These are phyloP conservation scores for Mucor circinelloides DNA, from an alignment of 371 early-diverging fungal species.

Conservation along the genomic window DNA sequence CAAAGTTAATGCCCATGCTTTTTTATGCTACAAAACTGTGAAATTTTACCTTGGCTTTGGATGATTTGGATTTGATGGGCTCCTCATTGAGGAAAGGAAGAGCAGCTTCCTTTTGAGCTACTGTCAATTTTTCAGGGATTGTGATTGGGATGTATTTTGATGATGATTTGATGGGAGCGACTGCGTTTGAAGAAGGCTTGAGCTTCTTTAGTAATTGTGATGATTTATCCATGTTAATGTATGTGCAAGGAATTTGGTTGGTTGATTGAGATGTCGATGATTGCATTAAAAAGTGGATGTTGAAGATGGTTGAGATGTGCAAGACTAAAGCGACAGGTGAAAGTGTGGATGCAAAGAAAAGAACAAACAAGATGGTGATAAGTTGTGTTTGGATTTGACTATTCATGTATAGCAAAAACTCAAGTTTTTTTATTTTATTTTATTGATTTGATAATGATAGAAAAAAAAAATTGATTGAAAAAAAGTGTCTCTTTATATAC, in stretches of 20 bases:
- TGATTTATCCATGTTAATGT: slow-evolving; percentile 1
- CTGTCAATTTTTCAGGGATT: slow-evolving; percentile 2
- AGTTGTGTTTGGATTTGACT: slow-evolving; percentile 13
- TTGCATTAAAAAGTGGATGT: slow-evolving; percentile 6
- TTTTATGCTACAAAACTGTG: background rate
- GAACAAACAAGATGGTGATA: slow-evolving; percentile 5
- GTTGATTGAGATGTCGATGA: slow-evolving; percentile 1
- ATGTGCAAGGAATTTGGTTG: slow-evolving; percentile 8
- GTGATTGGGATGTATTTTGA: slow-evolving; percentile 1
- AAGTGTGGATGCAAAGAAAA: slow-evolving; percentile 13
- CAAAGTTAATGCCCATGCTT: background rate
- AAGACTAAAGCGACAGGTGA: slow-evolving; percentile 6
- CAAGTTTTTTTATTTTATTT: background rate
- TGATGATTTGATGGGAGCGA: background rate
- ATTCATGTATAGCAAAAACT: slow-evolving; percentile 10
- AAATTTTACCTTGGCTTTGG: slow-evolving; percentile 15
- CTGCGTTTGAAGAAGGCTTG: background rate
- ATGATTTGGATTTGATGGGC: slow-evolving; percentile 9
- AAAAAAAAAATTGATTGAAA: background rate
- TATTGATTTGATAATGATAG: background rate
- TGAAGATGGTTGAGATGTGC: slow-evolving; percentile 2
- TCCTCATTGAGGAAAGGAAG: slow-evolving; percentile 13
- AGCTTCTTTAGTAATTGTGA: slow-evolving; percentile 7
- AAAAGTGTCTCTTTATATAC: slow-evolving; percentile 11
- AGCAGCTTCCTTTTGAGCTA: slow-evolving; percentile 18